Evolutionary conservation across 2,329 filamentous ascomycete genomes (phyloP), one percentile per base, ranked within the genome.

Genomic region (Monilinia fructicola): DNA sequence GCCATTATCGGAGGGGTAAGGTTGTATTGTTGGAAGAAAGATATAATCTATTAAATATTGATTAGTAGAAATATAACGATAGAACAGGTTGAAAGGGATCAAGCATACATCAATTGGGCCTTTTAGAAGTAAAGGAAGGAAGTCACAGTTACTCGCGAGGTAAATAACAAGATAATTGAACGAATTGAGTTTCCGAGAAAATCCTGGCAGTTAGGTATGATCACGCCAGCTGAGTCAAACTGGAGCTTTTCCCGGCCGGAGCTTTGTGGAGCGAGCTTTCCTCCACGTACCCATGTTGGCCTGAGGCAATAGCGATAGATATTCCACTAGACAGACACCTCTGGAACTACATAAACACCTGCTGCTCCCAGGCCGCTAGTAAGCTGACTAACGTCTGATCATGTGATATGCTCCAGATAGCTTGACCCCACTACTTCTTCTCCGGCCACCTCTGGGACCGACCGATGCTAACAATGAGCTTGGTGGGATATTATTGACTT

Each of bases 1-100:
- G 76, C 73, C 78, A 74, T 77, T 65, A 60, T 59, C 54, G 64
- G 42, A 59, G 54, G 44, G 46, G 21, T 60, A 38, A 38, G 46
- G 60, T 42, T 52, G 52, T 46, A 65, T 42, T 52, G 52, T 46
- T 40, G 23, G 52, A n/a, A 21, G 46, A 53, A 21, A 53, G 14
- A 1, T 53, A 9, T 53, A 23, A 53, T 35, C 56, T 65, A 14
- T 26, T 18, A 40, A 60, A 40, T 3, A 31, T 40, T 54, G 38
- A 53, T 55, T n/a, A 64, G 21, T 56, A 48, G 23, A 46, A 44
- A 26, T 38, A 23, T 9, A 9, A 12, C 9, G 38, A 26, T 28
- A 46, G 18, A 31, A 14, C 1, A 42, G 48, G 48, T 26, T 28
- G 6, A 21, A 11, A 48, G 21, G 46, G 16, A 52, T 4, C 26